These are phyloP conservation scores for Ramularia collo-cygni DNA, from an alignment of 2,329 filamentous ascomycete species.

Conservation along the genomic window DNA sequence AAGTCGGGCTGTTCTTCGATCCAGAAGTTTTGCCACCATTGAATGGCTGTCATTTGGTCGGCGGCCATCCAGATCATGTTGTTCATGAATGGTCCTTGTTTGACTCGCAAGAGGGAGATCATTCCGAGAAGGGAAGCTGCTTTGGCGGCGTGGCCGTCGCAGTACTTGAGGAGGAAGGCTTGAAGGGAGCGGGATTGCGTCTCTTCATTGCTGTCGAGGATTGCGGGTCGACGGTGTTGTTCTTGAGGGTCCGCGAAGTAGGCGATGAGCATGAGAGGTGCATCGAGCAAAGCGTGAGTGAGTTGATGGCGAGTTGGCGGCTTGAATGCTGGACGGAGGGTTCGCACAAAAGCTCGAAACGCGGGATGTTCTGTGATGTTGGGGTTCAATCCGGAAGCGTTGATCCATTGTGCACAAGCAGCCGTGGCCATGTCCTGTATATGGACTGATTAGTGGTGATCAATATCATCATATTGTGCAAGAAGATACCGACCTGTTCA, in stretches of 20 bases:
- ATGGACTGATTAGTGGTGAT: background rate
- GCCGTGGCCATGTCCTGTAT: conserved; percentile 19
- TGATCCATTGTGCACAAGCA: conserved; percentile 20
- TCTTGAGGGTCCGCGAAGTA: conserved; percentile 20
- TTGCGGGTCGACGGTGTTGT: conserved; percentile 18
- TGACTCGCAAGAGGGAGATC: conserved; percentile 19
- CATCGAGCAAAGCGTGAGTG: conserved; percentile 19
- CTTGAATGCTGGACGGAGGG: conserved; percentile 19
- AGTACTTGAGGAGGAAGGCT: conserved; percentile 21
- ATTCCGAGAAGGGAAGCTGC: conserved; percentile 15
- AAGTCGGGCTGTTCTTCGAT: conserved; percentile 19
- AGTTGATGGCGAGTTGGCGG: conserved; percentile 16
- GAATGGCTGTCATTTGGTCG: conserved; percentile 19
- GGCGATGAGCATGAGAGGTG: conserved; percentile 21
- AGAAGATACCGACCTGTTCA: conserved; percentile 4
- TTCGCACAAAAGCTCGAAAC: conserved; percentile 17
- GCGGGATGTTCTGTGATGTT: conserved; percentile 18
- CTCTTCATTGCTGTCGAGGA: conserved; percentile 20
- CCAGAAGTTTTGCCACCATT: conserved; percentile 24
- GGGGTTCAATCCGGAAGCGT: conserved; percentile 13
- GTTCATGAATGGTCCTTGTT: conserved; percentile 19
- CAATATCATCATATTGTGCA: background rate
- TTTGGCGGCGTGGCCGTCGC: conserved; percentile 14
- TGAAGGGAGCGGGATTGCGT: conserved; percentile 19
- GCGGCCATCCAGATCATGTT: conserved; percentile 22